A percentile compares a stretch with the other conserved stretches of the same genome.
These are phyloP conservation scores for Pochonia chlamydosporia DNA, from an alignment of 2,329 filamentous ascomycete genomes.

Conservation along the genomic window DNA sequence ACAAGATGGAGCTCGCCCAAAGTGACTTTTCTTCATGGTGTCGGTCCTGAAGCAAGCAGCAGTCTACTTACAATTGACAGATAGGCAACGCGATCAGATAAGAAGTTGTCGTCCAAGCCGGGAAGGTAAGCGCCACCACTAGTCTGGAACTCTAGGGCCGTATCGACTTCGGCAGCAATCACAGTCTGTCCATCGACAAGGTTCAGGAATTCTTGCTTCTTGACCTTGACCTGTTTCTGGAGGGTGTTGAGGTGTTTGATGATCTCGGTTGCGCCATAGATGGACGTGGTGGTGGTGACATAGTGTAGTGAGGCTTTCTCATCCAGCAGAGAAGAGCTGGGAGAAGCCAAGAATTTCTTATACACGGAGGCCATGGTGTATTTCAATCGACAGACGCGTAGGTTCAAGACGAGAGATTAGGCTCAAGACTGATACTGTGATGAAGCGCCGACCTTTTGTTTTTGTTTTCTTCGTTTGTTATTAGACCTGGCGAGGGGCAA, in stretches of 20 bases:
- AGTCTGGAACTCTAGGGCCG: slow-evolving; percentile 72
- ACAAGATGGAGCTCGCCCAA: too few relatives aligned
- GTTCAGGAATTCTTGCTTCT: slow-evolving; percentile 70
- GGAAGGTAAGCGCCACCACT: slow-evolving; percentile 85
- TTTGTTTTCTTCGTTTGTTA: slow-evolving; percentile 5
- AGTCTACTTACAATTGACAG: slow-evolving; percentile 67
- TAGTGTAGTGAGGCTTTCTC: slow-evolving; percentile 72
- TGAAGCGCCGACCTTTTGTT: neutral
- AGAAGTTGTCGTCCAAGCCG: slow-evolving; percentile 87
- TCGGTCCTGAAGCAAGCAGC: neutral
- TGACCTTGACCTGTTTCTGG: slow-evolving; percentile 73
- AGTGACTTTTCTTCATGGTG: too few relatives aligned
- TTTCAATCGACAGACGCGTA: neutral
- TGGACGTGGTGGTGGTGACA: slow-evolving; percentile 76
- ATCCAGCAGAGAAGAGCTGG: slow-evolving; percentile 57
- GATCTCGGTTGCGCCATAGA: slow-evolving; percentile 68
- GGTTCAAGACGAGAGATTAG: neutral
- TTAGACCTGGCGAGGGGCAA: slow-evolving; percentile 2
- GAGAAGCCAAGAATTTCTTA: slow-evolving; percentile 65
- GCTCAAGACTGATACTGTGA: neutral
- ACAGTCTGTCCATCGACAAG: slow-evolving; percentile 65
- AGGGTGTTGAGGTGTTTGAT: slow-evolving; percentile 73
- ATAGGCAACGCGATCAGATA: slow-evolving; percentile 73
- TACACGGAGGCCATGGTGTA: slow-evolving; percentile 47
- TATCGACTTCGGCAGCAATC: slow-evolving; percentile 79